Evolutionary conservation across 2,329 filamentous ascomycete species (phyloP).

Genomic region (Alternaria tenuissima): DNA sequence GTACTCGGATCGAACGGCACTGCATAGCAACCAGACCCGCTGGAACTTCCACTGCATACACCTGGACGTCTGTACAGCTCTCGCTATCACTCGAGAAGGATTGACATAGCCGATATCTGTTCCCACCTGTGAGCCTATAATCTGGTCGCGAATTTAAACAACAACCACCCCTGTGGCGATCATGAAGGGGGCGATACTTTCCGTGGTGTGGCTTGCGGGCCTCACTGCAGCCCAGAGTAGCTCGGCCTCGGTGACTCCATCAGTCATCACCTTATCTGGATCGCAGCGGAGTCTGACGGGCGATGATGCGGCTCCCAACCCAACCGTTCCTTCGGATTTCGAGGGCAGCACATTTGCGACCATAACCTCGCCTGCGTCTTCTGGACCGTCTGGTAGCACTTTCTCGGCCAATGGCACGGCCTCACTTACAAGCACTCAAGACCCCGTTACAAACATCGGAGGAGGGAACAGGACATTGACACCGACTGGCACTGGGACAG

Average conservation of each 20-base stretch:
- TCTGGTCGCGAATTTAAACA: not conserved
- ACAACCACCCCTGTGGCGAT: slow-evolving; percentile 18
- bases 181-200: slow-evolving; percentile 34
- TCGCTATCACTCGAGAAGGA: not conserved
- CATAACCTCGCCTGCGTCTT: slow-evolving; percentile 17
- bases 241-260: slow-evolving; percentile 30
- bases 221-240: slow-evolving; percentile 35
- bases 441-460: slow-evolving; percentile 39
- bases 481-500: slow-evolving; percentile 32
- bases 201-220: slow-evolving; percentile 36
- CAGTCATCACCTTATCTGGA: slow-evolving; percentile 36
- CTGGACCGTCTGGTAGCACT: slow-evolving; percentile 24
- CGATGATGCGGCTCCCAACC: slow-evolving; percentile 32
- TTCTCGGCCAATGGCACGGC: slow-evolving; percentile 32
- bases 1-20: slow-evolving; percentile 2
- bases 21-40: slow-evolving; percentile 7
- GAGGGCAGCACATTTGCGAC: slow-evolving; percentile 39
- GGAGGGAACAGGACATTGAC: slow-evolving; percentile 40
- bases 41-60: not conserved
- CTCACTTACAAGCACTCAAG: slow-evolving; percentile 16
- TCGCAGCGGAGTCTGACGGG: slow-evolving; percentile 26
- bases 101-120: not conserved
- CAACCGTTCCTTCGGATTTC: slow-evolving; percentile 42
- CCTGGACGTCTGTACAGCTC: not conserved
- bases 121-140: not conserved